Evolutionary conservation across 345 rosid species (phyloP).

Genomic region (Gossypium thurberi): DNA sequence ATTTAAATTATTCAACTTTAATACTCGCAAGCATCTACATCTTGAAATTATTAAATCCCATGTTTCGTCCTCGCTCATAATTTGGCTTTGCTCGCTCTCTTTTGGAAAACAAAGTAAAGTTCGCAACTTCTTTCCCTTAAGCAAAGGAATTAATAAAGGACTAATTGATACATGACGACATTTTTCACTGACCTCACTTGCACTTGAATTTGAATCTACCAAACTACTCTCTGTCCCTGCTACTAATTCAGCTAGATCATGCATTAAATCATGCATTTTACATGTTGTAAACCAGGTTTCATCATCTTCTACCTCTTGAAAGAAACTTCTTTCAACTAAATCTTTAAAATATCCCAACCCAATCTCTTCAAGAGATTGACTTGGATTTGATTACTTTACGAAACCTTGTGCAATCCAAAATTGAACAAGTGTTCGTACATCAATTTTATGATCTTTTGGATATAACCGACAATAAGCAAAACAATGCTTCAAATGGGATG

Average conservation of each 20-base stretch:
- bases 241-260: not conserved
- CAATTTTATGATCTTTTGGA: not conserved
- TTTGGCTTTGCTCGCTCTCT: no score
- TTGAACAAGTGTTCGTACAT: not conserved
- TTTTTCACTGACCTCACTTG: not conserved
- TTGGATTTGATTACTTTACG: not conserved
- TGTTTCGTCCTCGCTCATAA: not conserved
- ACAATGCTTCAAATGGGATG: not conserved
- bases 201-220: not conserved
- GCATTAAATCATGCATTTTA: slow-evolving; percentile 1
- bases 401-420: not conserved
- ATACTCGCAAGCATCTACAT: not conserved
- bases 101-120: not conserved
- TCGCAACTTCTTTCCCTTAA: not conserved
- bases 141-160: not conserved
- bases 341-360: not conserved
- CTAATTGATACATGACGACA: not conserved
- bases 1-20: not conserved
- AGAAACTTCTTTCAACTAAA: not conserved
- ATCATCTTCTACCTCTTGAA: not conserved
- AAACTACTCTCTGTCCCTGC: not conserved
- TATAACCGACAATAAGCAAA: not conserved
- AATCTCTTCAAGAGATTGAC: not conserved
- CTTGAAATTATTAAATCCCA: not conserved
- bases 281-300: not conserved